Conservation (phyloP, 495 filamentous ascomycete genomes). For the Schizothecium vesticola region DNA sequence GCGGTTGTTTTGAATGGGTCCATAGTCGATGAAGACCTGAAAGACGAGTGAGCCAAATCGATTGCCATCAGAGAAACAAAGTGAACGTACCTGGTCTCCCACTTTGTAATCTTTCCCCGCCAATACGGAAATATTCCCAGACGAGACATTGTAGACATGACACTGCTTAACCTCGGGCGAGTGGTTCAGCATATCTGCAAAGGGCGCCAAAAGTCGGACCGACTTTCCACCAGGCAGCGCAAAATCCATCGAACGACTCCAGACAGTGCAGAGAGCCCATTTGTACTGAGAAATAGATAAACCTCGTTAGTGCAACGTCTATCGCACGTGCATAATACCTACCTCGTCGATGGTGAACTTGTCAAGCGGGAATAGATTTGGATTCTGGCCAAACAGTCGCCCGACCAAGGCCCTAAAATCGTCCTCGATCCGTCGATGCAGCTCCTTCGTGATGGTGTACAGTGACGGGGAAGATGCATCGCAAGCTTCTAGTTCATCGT, state of each 20-base stretch:
- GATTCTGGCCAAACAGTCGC: conserved; percentile 25
- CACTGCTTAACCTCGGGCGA: conserved; percentile 29
- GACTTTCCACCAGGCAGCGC: conserved; percentile 24
- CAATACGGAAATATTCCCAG: conserved; percentile 25
- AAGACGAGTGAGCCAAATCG: neutral
- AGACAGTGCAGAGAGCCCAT: conserved; percentile 30
- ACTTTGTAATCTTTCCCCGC: conserved; percentile 28
- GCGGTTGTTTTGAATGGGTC: conserved; percentile 27
- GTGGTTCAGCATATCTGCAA: conserved; percentile 35
- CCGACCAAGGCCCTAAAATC: conserved; percentile 23
- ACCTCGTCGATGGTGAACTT: conserved; percentile 30
- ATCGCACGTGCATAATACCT: conserved; percentile 17
- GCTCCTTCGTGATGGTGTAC: conserved; percentile 28
- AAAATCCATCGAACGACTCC: conserved; percentile 33
- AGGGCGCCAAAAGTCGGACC: conserved; percentile 28
- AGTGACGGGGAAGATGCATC: conserved; percentile 27
- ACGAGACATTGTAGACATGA: conserved; percentile 26
- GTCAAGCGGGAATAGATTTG: conserved; percentile 27
- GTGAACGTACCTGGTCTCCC: conserved; percentile 28
- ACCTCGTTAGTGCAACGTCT: conserved; percentile 17
- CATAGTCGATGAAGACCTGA: conserved; percentile 29
- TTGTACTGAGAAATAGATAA: conserved; percentile 25
- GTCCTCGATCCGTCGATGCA: conserved; percentile 23
- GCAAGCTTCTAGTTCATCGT: conserved; percentile 29
- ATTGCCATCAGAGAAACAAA: neutral